Evolutionary conservation across 2,329 filamentous ascomycete species (phyloP).

Genomic region (Fusarium buharicum): DNA sequence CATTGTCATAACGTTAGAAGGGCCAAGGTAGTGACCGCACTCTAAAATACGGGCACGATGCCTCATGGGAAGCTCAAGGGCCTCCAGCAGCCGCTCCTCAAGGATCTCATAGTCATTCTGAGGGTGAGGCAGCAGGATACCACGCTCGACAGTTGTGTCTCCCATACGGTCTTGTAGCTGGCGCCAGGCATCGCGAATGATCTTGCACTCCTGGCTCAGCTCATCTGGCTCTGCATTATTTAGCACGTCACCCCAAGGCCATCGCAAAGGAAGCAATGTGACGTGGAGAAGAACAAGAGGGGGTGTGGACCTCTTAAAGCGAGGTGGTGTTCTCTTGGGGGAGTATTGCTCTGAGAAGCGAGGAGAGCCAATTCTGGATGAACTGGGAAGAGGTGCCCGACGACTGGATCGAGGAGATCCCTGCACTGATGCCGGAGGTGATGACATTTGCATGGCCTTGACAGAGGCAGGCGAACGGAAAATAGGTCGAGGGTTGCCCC

Average conservation of each 20-base stretch:
- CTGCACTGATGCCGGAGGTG: constrained; percentile 67
- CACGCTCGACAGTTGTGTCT: constrained; percentile 78
- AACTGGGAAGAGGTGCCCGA: constrained; percentile 58
- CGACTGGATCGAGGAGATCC: constrained; percentile 67
- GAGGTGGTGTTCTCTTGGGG: constrained; percentile 66
- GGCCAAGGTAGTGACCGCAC: constrained; percentile 79
- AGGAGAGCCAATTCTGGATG: constrained; percentile 68
- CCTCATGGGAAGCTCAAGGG: constrained; percentile 73
- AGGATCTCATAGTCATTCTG: constrained; percentile 83
- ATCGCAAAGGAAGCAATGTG: constrained; percentile 76
- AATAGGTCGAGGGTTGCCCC: constrained; percentile 68
- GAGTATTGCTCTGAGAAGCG: constrained; percentile 63
- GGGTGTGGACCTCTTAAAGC: constrained; percentile 66
- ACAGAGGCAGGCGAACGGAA: constrained; percentile 77
- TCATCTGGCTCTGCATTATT: constrained; percentile 55
- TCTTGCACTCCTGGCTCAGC: constrained; percentile 59
- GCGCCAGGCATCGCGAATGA: constrained; percentile 71
- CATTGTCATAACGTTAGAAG: constrained; percentile 61
- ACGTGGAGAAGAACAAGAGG: constrained; percentile 83
- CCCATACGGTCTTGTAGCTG: constrained; percentile 75
- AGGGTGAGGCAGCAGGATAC: constrained; percentile 80
- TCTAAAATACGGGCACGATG: constrained; percentile 75
- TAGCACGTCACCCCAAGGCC: constrained; percentile 70
- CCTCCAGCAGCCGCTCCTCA: constrained; percentile 80
- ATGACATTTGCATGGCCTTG: constrained; percentile 77